Evolutionary conservation across 768 basidiomycete species (phyloP).

Genomic region (Kwoniella botswanensis): DNA sequence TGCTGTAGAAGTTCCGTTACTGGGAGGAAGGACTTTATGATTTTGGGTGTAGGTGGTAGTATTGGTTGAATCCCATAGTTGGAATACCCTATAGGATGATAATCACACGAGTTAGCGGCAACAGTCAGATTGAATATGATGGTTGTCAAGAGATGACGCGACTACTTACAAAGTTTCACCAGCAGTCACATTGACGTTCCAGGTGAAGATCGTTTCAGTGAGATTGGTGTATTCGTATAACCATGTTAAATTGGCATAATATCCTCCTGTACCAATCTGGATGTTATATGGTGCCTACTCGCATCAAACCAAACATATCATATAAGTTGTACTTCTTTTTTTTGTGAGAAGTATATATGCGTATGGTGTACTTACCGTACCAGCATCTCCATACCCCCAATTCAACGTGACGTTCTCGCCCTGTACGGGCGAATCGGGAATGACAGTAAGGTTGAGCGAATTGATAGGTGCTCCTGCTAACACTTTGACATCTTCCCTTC

Average conservation of each 20-base stretch:
- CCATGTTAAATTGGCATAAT: conserved; percentile 24
- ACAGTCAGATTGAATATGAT: neutral
- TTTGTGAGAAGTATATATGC: neutral
- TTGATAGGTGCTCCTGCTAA: conserved; percentile 27
- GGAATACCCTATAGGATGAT: conserved; percentile 7
- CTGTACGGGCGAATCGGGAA: conserved; percentile 4
- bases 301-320: neutral
- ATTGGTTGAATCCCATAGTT: conserved; percentile 23
- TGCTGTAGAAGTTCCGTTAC: neutral
- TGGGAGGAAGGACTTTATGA: conserved; percentile 8
- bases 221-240: conserved; percentile 21
- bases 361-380: conserved; percentile 9
- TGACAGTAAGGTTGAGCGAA: conserved; percentile 1
- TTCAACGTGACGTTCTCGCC: conserved; percentile 14
- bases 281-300: conserved; percentile 20
- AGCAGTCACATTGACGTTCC: conserved; percentile 8
- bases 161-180: conserved; percentile 20
- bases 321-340: neutral
- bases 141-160: neutral
- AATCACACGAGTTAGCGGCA: neutral
- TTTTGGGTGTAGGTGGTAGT: conserved; percentile 24
- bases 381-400: conserved; percentile 19
- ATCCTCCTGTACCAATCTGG: conserved; percentile 23
- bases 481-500: conserved; percentile 11
- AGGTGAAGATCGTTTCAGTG: conserved; percentile 10